Evolutionary conservation across 2,329 filamentous ascomycete genomes (phyloP).

Genomic region (Basipetospora chlamydospora): DNA sequence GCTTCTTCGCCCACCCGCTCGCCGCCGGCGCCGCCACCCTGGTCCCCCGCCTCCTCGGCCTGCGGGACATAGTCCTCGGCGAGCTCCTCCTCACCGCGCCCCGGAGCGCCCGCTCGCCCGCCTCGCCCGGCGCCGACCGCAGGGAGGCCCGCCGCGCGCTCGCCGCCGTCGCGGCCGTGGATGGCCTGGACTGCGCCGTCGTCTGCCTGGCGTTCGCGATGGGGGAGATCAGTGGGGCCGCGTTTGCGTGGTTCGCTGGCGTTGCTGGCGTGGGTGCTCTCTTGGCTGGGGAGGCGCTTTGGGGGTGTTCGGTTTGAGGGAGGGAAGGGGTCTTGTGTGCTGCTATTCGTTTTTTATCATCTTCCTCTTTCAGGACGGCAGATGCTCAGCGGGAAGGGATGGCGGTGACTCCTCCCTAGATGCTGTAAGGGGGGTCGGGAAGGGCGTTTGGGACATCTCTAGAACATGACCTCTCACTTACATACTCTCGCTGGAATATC

Average conservation of each 20-base stretch:
- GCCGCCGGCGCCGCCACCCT: not conserved
- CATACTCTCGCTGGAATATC: too few relatives aligned
- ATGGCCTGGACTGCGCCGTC: not conserved
- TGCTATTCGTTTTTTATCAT: too few relatives aligned
- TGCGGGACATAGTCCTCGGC: conserved; percentile 7
- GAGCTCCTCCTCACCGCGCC: conserved; percentile 6
- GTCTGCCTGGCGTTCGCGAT: not conserved
- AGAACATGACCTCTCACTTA: too few relatives aligned
- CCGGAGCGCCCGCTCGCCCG: not conserved
- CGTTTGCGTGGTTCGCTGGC: not conserved
- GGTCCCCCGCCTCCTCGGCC: not conserved
- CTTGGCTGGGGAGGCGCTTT: not conserved
- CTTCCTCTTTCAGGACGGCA: too few relatives aligned
- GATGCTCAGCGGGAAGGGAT: too few relatives aligned
- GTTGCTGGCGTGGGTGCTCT: not conserved
- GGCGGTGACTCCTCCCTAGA: too few relatives aligned
- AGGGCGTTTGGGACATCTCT: too few relatives aligned
- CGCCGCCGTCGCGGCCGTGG: not conserved
- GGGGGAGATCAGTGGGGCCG: not conserved
- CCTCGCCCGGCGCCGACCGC: not conserved
- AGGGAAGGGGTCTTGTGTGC: too few relatives aligned
- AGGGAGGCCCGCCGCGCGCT: not conserved
- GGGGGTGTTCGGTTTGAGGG: not conserved
- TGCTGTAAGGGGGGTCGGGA: too few relatives aligned
- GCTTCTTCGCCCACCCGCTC: conserved; percentile 1